These are phyloP conservation scores for Daedalea quercina DNA, from an alignment of 768 basidiomycete species.

Conservation along the genomic window DNA sequence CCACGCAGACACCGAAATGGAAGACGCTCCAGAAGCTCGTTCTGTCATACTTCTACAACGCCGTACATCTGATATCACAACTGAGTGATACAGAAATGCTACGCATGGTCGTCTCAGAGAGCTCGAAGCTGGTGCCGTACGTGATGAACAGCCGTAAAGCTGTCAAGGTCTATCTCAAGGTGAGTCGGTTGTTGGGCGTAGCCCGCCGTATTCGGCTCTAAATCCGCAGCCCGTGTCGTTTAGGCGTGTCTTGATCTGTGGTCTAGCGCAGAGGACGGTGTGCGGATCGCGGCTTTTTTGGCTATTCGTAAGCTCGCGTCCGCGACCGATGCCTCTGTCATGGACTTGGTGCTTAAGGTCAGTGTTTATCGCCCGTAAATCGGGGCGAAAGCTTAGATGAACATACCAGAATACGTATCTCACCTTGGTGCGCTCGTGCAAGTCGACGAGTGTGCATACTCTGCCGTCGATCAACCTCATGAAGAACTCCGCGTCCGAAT, in stretches of 20 bases:
- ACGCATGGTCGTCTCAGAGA: slow-evolving; percentile 73
- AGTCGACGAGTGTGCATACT: slow-evolving; percentile 80
- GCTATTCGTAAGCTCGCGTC: slow-evolving; percentile 76
- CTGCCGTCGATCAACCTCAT: slow-evolving; percentile 90
- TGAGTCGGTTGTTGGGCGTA: slow-evolving; percentile 18
- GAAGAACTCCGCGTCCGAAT: slow-evolving; percentile 95
- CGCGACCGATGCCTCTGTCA: slow-evolving; percentile 68
- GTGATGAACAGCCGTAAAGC: slow-evolving; percentile 78
- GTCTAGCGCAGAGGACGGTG: slow-evolving; percentile 74
- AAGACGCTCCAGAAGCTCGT: slow-evolving; percentile 83
- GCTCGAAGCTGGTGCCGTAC: slow-evolving; percentile 86
- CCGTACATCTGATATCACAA: slow-evolving; percentile 72
- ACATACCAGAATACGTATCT: slow-evolving; percentile 73
- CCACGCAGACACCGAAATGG: slow-evolving; percentile 74
- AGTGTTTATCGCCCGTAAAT: slow-evolving; percentile 8
- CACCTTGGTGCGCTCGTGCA: slow-evolving; percentile 75
- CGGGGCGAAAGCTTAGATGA: not conserved
- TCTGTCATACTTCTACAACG: slow-evolving; percentile 84
- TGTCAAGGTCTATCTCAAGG: slow-evolving; percentile 85
- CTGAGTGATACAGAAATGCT: slow-evolving; percentile 61
- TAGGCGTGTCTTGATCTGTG: slow-evolving; percentile 82
- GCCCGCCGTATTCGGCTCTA: not conserved
- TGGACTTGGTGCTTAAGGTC: slow-evolving; percentile 87
- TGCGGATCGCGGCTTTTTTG: slow-evolving; percentile 82
- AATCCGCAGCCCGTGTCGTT: not conserved